Evolutionary conservation across 2,329 filamentous ascomycete species (phyloP), one percentile per base, ranked within the genome.

Genomic region (Pleurostoma richardsiae): DNA sequence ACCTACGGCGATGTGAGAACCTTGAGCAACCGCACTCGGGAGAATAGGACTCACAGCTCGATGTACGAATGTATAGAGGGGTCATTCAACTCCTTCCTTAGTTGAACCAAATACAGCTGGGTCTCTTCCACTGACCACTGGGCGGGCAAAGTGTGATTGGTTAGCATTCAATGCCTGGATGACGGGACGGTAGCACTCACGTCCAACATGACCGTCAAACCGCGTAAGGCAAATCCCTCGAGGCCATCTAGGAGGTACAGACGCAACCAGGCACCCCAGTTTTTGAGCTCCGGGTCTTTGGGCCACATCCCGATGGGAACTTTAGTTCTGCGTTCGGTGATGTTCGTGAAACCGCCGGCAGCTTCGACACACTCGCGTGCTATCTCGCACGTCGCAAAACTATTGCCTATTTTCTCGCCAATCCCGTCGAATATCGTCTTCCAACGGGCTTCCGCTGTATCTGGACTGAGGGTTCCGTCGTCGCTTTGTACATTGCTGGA

Each of bases 161-260:
- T 19, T 19, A 19, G 19, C 19, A 19, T 19, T 19, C 19, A 2
- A 19, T 19, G 2, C 19, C 19, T 19, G 2, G 19, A 19, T 19
- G 2, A 19, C 2, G 19, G 19, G 19, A 19, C 19, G 19, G 19
- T 19, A 19, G 19, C 19, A 19, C 19, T 51, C 63, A 61, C 61
- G 29, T 56, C 61, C 28, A 66, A 46, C 30, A 54, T 56, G 43
- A 59, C 58, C 5, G 56, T 62, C 7, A 65, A 60, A 4, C 64
- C 52, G 11, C 52, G 52, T 41, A 60, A 58, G 28, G 60, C 63
- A 33, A 64, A 55, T 27, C 58, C 60, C 42, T 65, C 56, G 26
- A 64, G 49, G 2, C 60, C 61, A 31, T 65, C 64, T 5, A 66
- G 55, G 8, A 61, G 58, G 30, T 56, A 58, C 42, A 56, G 55